phyloP scores from a whole-genome alignment of 2,329 filamentous ascomycete genomes.

The Microcyclospora tardicrescens region DNA sequence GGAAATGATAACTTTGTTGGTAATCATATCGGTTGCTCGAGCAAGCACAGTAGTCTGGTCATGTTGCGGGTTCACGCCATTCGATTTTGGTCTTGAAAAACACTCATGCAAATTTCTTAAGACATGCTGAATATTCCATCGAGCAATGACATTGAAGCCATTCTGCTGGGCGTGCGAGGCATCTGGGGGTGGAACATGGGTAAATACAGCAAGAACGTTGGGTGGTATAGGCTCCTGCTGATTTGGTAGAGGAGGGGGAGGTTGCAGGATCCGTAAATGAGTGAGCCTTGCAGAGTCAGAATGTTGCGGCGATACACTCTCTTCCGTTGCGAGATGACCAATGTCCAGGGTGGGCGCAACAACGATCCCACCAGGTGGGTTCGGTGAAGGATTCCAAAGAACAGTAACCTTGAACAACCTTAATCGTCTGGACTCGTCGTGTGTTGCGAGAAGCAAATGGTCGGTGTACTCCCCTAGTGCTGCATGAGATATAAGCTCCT shows the following conservation, averaged over 20 bases:
- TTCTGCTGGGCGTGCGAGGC: conserved; percentile 48
- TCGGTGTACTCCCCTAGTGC: conserved; percentile 46
- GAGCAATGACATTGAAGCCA: conserved; percentile 60
- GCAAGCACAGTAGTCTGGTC: conserved; percentile 37
- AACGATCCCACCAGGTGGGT: conserved; percentile 16
- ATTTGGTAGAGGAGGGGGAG: conserved; percentile 40
- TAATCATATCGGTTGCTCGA: conserved; percentile 52
- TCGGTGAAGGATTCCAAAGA: conserved; percentile 50
- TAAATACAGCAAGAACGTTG: conserved; percentile 61
- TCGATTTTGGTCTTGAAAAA: conserved; percentile 23
- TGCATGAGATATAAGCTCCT: conserved; percentile 70
- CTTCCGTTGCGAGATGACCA: conserved; percentile 15
- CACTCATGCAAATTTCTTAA: conserved; percentile 20
- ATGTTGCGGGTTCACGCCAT: conserved; percentile 7
- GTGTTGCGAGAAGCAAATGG: conserved; percentile 51
- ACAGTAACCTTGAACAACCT: conserved; percentile 61
- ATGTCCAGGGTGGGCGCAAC: conserved; percentile 19
- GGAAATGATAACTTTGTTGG: conserved; percentile 58
- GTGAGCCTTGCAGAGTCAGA: conserved; percentile 15
- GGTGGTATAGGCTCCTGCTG: conserved; percentile 37
- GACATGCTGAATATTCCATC: conserved; percentile 61
- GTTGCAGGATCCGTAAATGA: conserved; percentile 16
- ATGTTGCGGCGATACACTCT: conserved; percentile 16
- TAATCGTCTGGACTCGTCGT: conserved; percentile 58
- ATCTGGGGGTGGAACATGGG: conserved; percentile 32